Evolutionary conservation across 2,329 filamentous ascomycete species (phyloP), one percentile per base, ranked within the genome.

Genomic region (Aplosporella prunicola): DNA sequence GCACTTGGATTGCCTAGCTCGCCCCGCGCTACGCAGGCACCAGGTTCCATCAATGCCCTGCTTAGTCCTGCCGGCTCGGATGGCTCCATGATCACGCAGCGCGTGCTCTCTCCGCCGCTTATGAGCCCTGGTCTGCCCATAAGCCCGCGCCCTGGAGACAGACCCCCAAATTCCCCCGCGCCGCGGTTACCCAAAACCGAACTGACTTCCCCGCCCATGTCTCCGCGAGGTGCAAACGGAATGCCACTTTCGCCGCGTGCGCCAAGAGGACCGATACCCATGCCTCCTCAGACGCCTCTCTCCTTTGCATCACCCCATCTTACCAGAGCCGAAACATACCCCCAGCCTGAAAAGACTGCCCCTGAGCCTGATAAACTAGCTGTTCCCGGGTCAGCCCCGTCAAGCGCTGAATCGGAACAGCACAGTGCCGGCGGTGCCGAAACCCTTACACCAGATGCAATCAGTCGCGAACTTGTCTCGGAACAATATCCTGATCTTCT

Each of bases 401-500:
- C 54, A 18, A 55, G 55, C 30, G 49, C 54, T n/a, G 15, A 60
- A 56, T 17, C 46, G 26, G 26, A 28, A 14, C 26, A 28, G 26
- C 36, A n/a, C 23, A 33, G 17, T n/a, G n/a, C n/a, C n/a, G n/a
- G n/a, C n/a, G n/a, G n/a, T n/a, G n/a, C 55, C 7, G 62, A 67
- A 37, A 56, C 67, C 40, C 76, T 94, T 15, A 93, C 78, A 56
- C 31, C 37, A 20, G 37, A 40, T 23, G 32, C 26, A n/a, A 35
- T 40, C 26, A 40, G 37, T 31, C 80, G 71, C 49, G 86, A 86
- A 1, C 71, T 95, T 15, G 71, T 86, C 5, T 86, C 82, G 0
- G 86, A 94, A 0, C 83, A 93, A 46, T 89, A 87, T 54, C 87
- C 89, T 1, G 82, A 85, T 44, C 70, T 96, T 6, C 64, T 96